These are phyloP conservation scores for Protea cynaroides DNA, from an alignment of 164 flowering plant species.

Conservation along the genomic window DNA sequence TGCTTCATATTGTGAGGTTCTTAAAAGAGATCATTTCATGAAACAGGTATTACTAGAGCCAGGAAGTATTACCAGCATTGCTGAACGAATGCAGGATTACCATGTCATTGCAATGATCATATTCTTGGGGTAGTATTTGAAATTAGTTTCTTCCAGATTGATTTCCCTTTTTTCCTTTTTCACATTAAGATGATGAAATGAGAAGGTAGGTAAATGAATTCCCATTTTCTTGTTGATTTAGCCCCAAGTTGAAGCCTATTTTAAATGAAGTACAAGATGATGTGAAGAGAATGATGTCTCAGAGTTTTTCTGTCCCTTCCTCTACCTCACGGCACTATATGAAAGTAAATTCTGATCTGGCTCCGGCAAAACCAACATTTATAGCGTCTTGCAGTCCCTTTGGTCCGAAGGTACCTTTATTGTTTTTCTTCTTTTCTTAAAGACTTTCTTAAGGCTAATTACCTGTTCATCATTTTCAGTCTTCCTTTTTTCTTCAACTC, in stretches of 20 bases:
- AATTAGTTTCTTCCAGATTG: neutral
- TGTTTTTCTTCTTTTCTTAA: neutral
- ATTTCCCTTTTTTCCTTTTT: neutral
- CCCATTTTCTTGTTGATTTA: conserved; percentile 21
- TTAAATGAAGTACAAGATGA: conserved; percentile 56
- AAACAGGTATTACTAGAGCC: conserved; percentile 70
- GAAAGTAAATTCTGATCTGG: conserved; percentile 12
- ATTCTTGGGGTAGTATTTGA: conserved; percentile 54
- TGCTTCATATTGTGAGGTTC: neutral
- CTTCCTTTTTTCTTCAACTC: too few species aligned
- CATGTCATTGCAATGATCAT: conserved; percentile 88
- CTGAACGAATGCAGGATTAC: conserved; percentile 76
- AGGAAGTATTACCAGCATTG: conserved; percentile 31
- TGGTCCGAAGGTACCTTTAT: conserved; percentile 68
- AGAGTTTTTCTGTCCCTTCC: conserved; percentile 40
- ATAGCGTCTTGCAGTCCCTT: conserved; percentile 79
- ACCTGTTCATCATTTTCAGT: too few species aligned
- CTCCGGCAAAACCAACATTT: conserved; percentile 42
- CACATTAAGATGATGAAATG: neutral
- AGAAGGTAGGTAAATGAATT: neutral
- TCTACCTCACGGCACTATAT: conserved; percentile 15
- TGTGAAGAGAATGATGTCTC: conserved; percentile 81
- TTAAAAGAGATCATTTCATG: conserved; percentile 1
- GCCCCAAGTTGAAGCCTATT: conserved; percentile 65
- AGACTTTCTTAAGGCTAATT: neutral